Evolutionary conservation across 768 basidiomycete species (phyloP).

Genomic region (Crassisporium funariophilum): DNA sequence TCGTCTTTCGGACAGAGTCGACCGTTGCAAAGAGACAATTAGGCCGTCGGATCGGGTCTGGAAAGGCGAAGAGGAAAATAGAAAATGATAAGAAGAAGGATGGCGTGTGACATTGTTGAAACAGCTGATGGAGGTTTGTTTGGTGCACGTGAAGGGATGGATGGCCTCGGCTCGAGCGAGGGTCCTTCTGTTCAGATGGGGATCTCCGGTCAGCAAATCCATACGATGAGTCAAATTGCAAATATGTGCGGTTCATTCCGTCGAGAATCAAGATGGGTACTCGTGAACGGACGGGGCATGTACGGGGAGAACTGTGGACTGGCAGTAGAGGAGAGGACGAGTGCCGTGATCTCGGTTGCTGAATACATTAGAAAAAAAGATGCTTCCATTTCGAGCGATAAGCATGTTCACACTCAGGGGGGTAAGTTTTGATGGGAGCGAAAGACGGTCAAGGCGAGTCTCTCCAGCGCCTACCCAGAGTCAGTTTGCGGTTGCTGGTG

Average conservation of each 20-base stretch:
- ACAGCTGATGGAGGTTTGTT: slow-evolving; percentile 9
- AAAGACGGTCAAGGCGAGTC: no score
- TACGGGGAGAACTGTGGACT: neutral
- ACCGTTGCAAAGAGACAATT: no score
- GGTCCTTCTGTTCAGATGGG: neutral
- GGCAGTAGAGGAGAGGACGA: neutral
- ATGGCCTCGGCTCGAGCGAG: neutral
- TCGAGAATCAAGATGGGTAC: no score
- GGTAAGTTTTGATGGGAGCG: no score
- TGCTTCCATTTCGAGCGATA: slow-evolving; percentile 30
- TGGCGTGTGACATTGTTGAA: slow-evolving; percentile 20
- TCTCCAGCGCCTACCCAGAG: no score
- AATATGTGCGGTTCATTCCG: no score
- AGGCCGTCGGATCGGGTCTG: no score
- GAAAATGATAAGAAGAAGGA: slow-evolving; percentile 9
- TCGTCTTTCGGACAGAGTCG: no score
- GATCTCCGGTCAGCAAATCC: no score
- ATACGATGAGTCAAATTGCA: no score
- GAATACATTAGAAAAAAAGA: slow-evolving; percentile 32
- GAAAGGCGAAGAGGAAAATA: slow-evolving; percentile 4
- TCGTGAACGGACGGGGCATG: no score
- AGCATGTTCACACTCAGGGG: slow-evolving; percentile 12
- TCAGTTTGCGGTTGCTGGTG: no score
- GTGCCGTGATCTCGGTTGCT: slow-evolving; percentile 40
- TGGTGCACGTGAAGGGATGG: neutral